Evolutionary conservation across 371 early-diverging fungal genomes (phyloP).

Genomic region (Mucor saturninus): DNA sequence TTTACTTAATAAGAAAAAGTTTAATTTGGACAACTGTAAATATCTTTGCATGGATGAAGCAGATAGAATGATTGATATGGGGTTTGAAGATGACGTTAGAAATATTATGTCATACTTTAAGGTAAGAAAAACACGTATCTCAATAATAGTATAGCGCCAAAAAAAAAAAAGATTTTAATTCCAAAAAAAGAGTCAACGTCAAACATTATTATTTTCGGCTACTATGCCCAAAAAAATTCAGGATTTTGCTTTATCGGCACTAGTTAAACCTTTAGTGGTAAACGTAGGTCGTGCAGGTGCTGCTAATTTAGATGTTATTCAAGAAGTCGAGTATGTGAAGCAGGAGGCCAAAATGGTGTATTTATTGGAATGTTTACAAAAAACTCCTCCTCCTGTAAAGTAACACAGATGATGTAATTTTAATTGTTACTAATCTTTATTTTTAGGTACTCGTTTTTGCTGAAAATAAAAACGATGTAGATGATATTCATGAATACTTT

Average conservation of each 20-base stretch:
- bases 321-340: constrained; percentile 97
- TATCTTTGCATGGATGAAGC: constrained; percentile 97
- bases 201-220: constrained; percentile 93
- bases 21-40: constrained; percentile 80
- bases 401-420: constrained; percentile 9
- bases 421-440: neutral
- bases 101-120: constrained; percentile 93
- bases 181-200: constrained; percentile 62
- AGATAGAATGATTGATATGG: constrained; percentile 99
- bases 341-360: constrained; percentile 92
- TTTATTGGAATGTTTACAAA: constrained; percentile 90
- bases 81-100: constrained; percentile 95
- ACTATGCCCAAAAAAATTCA: constrained; percentile 99
- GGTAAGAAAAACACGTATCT: constrained; percentile 29
- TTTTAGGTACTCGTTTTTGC: constrained; percentile 92
- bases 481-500: constrained; percentile 96
- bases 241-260: constrained; percentile 88
- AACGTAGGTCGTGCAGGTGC: constrained; percentile 99
- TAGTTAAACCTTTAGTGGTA: constrained; percentile 92
- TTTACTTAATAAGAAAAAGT: constrained; percentile 78
- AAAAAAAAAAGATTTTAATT: neutral
- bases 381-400: constrained; percentile 92
- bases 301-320: constrained; percentile 96
- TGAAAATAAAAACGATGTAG: constrained; percentile 99
- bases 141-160: constrained; percentile 1